phyloP scores from a whole-genome alignment of 148 eudicot genomes.

The Amaranthus hypochondriacus region DNA sequence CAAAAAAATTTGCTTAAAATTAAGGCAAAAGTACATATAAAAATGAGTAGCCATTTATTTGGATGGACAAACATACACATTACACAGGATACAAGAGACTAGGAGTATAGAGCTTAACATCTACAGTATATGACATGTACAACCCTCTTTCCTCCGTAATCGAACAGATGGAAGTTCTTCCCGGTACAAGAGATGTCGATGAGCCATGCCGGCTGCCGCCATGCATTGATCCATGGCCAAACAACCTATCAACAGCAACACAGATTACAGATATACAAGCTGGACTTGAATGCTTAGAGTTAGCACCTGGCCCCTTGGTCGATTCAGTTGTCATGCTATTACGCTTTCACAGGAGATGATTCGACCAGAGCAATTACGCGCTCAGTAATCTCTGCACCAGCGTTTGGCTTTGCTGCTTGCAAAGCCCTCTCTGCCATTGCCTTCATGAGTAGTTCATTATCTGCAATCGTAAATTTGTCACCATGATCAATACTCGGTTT shows the following conservation, averaged over 20 bases:
- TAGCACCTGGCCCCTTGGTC: neutral
- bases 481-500: no score
- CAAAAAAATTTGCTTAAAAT: no score
- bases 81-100: no score
- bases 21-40: neutral
- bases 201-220: no score
- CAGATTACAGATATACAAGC: neutral
- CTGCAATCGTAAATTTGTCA: conserved; percentile 21
- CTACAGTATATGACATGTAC: neutral
- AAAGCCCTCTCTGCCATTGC: conserved; percentile 56
- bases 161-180: neutral
- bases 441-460: conserved; percentile 36
- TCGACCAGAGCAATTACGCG: conserved; percentile 33
- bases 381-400: conserved; percentile 51
- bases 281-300: neutral
- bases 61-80: no score
- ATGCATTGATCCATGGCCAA: neutral
- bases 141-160: neutral
- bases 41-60: neutral
- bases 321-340: neutral
- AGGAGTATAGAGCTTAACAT: neutral
- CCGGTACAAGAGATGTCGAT: neutral
- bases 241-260: neutral
- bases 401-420: conserved; percentile 57
- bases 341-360: conserved; percentile 13